Evolutionary conservation across 2,329 filamentous ascomycete genomes (phyloP).

Genomic region (Lachnellula suecica): DNA sequence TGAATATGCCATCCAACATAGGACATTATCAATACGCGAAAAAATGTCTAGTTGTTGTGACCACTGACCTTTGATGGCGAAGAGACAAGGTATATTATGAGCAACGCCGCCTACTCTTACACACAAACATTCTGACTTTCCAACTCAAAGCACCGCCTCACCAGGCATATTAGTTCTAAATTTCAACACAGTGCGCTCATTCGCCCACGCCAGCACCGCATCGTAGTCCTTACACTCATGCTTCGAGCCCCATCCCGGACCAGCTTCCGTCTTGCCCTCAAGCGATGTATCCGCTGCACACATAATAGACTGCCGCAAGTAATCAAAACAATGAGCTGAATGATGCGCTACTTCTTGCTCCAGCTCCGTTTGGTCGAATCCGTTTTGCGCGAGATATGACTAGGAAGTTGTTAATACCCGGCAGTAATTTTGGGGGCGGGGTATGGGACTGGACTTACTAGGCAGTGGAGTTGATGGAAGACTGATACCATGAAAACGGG

Average conservation of each 20-base stretch:
- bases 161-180: neutral
- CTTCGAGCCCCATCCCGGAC: neutral
- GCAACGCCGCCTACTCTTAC: too few relatives aligned
- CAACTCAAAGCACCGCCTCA: neutral
- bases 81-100: too few relatives aligned
- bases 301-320: neutral
- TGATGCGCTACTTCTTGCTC: slow-evolving; percentile 8
- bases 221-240: neutral
- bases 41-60: too few relatives aligned
- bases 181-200: neutral
- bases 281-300: neutral
- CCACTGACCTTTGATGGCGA: too few relatives aligned
- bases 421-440: neutral
- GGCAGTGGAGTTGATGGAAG: slow-evolving; percentile 20
- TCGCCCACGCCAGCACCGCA: neutral
- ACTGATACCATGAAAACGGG: slow-evolving; percentile 15
- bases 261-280: neutral
- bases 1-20: too few relatives aligned
- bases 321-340: neutral
- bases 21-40: too few relatives aligned
- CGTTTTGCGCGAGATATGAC: slow-evolving; percentile 13
- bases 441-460: slow-evolving; percentile 1
- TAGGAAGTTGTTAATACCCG: neutral
- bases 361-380: neutral
- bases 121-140: too few relatives aligned